Evolutionary conservation across 352 stramenopile species (phyloP).

Genomic region (Pythium scleroteichum): DNA sequence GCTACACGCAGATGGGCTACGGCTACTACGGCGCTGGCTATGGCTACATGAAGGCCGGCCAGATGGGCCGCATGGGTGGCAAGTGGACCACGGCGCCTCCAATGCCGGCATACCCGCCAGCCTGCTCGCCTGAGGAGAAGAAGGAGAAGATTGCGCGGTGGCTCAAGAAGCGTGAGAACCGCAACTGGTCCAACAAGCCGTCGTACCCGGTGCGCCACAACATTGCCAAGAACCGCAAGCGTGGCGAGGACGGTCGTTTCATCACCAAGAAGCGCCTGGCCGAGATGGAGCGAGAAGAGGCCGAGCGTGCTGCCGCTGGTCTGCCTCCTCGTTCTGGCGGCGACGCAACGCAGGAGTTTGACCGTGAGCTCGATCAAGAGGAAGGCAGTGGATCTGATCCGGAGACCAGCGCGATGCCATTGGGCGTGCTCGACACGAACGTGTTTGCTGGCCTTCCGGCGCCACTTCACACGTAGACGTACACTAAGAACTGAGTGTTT

Average conservation of each 20-base stretch:
- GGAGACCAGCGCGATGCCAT: constrained; percentile 10
- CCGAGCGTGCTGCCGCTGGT: constrained; percentile 25
- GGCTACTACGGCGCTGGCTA: constrained; percentile 61
- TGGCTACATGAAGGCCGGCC: constrained; percentile 46
- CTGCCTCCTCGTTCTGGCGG: constrained; percentile 15
- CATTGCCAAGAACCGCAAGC: constrained; percentile 82
- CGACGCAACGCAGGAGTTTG: constrained; percentile 14
- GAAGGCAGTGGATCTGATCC: constrained; percentile 24
- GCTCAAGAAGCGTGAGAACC: constrained; percentile 83
- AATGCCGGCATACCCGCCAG: constrained; percentile 73
- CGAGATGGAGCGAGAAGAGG: constrained; percentile 67
- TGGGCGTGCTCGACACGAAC: constrained; percentile 12
- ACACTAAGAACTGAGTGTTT: neutral
- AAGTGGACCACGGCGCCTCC: constrained; percentile 73
- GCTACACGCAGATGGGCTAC: constrained; percentile 39
- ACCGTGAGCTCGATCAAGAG: constrained; percentile 13
- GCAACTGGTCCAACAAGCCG: constrained; percentile 86
- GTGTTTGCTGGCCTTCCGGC: constrained; percentile 15
- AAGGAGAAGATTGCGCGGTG: constrained; percentile 84
- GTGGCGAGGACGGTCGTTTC: constrained; percentile 80
- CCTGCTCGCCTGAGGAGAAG: constrained; percentile 83
- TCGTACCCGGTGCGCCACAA: constrained; percentile 83
- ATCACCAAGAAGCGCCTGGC: constrained; percentile 76
- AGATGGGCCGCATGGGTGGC: constrained; percentile 42
- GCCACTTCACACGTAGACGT: constrained; percentile 19